phyloP scores from a whole-genome alignment of 192 early-diverging fungal genomes.

The Coemansia nantahalensis region DNA sequence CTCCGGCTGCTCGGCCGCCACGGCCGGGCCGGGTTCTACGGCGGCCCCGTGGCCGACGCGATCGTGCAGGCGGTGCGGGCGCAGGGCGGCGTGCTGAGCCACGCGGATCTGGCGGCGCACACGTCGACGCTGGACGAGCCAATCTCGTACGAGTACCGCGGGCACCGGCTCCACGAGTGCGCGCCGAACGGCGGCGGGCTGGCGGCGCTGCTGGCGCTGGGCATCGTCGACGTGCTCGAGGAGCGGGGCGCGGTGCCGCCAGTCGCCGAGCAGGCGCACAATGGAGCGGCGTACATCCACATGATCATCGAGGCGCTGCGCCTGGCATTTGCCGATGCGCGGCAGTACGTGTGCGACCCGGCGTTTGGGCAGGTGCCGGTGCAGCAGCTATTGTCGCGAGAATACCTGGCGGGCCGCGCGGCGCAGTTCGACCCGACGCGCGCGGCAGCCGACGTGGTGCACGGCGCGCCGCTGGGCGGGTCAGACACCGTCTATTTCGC shows the following conservation, averaged over 20 bases:
- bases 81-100: conserved; percentile 62
- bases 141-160: conserved; percentile 62
- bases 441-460: conserved; percentile 52
- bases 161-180: conserved; percentile 62
- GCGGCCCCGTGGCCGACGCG: conserved; percentile 61
- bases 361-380: conserved; percentile 51
- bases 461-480: conserved; percentile 61
- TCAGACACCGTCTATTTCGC: conserved; percentile 77
- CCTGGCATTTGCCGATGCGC: conserved; percentile 77
- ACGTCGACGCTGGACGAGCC: conserved; percentile 54
- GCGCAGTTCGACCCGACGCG: conserved; percentile 52
- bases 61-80: conserved; percentile 58
- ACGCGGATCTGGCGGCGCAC: conserved; percentile 64
- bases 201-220: conserved; percentile 67
- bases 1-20: conserved; percentile 31
- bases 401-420: conserved; percentile 59
- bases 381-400: conserved; percentile 52
- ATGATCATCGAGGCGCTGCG: conserved; percentile 65
- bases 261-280: conserved; percentile 52
- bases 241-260: conserved; percentile 21
- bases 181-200: conserved; percentile 78
- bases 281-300: conserved; percentile 64
- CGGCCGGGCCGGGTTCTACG: conserved; percentile 68
- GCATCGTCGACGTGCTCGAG: conserved; percentile 61
- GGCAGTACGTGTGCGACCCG: conserved; percentile 65